A percentile compares a stretch with the other conserved stretches of the same genome.
phyloP scores from a whole-genome alignment of 228 moss, liverwort and hornwort genomes.

The Sphagnum fallax region DNA sequence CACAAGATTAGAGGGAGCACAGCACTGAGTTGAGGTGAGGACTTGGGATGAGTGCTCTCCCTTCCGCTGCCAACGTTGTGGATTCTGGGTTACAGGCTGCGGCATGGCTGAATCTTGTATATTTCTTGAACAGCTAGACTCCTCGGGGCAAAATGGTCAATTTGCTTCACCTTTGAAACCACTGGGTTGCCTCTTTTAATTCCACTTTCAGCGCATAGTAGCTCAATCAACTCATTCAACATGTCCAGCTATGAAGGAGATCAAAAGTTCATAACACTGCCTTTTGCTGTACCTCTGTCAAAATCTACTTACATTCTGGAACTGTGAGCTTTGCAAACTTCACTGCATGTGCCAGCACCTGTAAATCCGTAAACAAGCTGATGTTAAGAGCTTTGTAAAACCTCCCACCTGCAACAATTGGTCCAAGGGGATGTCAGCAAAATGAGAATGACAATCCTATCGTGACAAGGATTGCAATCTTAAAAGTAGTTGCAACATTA shows the following conservation, averaged over 20 bases:
- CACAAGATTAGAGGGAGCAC: no score
- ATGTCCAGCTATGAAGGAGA: neutral
- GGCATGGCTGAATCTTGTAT: neutral
- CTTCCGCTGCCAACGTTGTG: constrained; percentile 2
- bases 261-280: neutral
- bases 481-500: no score
- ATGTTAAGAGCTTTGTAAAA: no score
- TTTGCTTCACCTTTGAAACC: constrained; percentile 3
- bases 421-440: no score
- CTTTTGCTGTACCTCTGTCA: neutral
- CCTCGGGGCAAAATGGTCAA: neutral
- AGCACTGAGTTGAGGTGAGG: neutral
- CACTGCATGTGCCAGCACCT: neutral
- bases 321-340: neutral
- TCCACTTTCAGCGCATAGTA: constrained; percentile 5
- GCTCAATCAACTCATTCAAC: constrained; percentile 2
- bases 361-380: neutral
- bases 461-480: no score
- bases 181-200: neutral
- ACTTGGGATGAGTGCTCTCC: neutral
- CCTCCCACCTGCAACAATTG: no score
- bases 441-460: no score
- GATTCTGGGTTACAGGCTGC: constrained; percentile 1
- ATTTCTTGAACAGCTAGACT: no score
- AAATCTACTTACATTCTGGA: neutral